These are phyloP conservation scores for Podospora pseudoanserina DNA, from an alignment of 495 filamentous ascomycete genomes.

Conservation along the genomic window DNA sequence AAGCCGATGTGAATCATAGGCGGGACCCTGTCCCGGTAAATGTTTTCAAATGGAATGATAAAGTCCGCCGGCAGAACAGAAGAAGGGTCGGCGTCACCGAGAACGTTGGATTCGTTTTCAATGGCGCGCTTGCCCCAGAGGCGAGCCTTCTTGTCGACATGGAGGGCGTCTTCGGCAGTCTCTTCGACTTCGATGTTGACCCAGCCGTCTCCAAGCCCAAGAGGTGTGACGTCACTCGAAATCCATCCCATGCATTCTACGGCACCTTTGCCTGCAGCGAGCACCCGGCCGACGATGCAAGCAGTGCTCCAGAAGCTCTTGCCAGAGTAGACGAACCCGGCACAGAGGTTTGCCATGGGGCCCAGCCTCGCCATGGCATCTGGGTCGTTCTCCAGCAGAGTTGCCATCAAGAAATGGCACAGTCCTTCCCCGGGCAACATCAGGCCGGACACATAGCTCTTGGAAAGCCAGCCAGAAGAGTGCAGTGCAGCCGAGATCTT, in stretches of 20 bases:
- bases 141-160: slow-evolving; percentile 44
- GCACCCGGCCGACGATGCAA: slow-evolving; percentile 71
- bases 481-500: slow-evolving; percentile 46
- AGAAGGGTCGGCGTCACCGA: slow-evolving; percentile 47
- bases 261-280: slow-evolving; percentile 61
- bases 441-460: slow-evolving; percentile 73
- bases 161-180: slow-evolving; percentile 37
- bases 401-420: slow-evolving; percentile 72
- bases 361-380: slow-evolving; percentile 63
- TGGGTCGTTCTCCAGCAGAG: slow-evolving; percentile 70
- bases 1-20: slow-evolving; percentile 41
- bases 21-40: slow-evolving; percentile 41
- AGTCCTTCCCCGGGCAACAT: slow-evolving; percentile 72
- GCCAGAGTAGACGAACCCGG: slow-evolving; percentile 68
- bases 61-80: slow-evolving; percentile 56
- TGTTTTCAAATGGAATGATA: slow-evolving; percentile 51
- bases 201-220: slow-evolving; percentile 58
- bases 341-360: slow-evolving; percentile 65
- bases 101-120: slow-evolving; percentile 49
- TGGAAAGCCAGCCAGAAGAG: slow-evolving; percentile 72
- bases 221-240: slow-evolving; percentile 54
- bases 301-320: slow-evolving; percentile 81
- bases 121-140: slow-evolving; percentile 47
- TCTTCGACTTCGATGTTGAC: slow-evolving; percentile 54
- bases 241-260: slow-evolving; percentile 81